Conservation (phyloP, 1,284 basidiomycete species). For the Cryptococcus sp. region DNA sequence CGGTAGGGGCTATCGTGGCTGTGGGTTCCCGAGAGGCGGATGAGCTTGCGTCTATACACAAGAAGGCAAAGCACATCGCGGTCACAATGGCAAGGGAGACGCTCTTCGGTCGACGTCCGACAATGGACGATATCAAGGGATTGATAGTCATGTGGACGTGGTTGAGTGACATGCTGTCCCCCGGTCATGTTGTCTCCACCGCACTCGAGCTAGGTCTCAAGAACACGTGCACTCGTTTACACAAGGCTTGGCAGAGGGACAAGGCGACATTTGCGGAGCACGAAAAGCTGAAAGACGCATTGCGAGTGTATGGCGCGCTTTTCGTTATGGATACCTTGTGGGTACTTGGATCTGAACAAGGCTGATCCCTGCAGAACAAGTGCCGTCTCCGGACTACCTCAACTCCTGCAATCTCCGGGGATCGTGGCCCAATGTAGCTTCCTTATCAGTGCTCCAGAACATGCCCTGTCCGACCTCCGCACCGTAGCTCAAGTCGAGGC, state of each 20-base stretch:
- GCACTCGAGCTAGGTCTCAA: slow-evolving; percentile 10
- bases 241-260: not conserved
- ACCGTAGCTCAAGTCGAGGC: slow-evolving; percentile 9
- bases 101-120: slow-evolving; percentile 9
- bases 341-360: not conserved
- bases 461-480: slow-evolving; percentile 6
- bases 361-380: not conserved
- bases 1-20: slow-evolving; percentile 9
- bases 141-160: slow-evolving; percentile 12
- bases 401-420: slow-evolving; percentile 2
- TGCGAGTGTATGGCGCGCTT: slow-evolving; percentile 1
- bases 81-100: slow-evolving; percentile 2
- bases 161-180: slow-evolving; percentile 6
- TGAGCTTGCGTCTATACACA: slow-evolving; percentile 4
- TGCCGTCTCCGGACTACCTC: slow-evolving; percentile 7
- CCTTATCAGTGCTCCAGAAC: slow-evolving; percentile 2
- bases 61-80: slow-evolving; percentile 1
- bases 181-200: slow-evolving; percentile 9
- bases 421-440: slow-evolving; percentile 4
- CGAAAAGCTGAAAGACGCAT: slow-evolving; percentile 1
- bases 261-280: not conserved
- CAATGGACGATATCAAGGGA: slow-evolving; percentile 8
- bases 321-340: slow-evolving; percentile 6
- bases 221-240: not conserved
- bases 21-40: slow-evolving; percentile 10